Evolutionary conservation across 805 yeast genomes (phyloP).

Genomic region (Ogataea salicorniae): DNA sequence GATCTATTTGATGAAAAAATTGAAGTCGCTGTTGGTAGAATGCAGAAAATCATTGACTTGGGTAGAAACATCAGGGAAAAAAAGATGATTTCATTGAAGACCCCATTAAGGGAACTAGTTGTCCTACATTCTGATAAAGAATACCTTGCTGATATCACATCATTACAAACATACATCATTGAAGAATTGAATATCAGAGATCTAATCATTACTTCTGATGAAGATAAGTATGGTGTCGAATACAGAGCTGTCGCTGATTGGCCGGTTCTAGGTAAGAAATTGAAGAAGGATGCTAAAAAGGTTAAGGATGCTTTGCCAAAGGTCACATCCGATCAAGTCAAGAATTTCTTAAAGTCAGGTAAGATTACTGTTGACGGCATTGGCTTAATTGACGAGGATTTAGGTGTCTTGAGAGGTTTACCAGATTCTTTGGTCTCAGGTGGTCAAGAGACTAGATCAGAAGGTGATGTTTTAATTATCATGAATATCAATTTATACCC

Average conservation of each 20-base stretch:
- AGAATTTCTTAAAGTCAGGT: slow-evolving; percentile 65
- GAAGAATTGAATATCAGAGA: slow-evolving; percentile 94
- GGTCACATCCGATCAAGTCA: slow-evolving; percentile 78
- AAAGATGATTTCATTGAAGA: slow-evolving; percentile 88
- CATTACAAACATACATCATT: slow-evolving; percentile 69
- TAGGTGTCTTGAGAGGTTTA: slow-evolving; percentile 84
- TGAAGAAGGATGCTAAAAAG: slow-evolving; percentile 87
- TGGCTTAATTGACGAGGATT: slow-evolving; percentile 78
- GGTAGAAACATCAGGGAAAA: slow-evolving; percentile 97
- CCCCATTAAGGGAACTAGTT: slow-evolving; percentile 85
- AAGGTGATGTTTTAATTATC: slow-evolving; percentile 82
- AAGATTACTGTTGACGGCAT: slow-evolving; percentile 84
- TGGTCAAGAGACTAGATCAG: slow-evolving; percentile 85
- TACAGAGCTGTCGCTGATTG: slow-evolving; percentile 97
- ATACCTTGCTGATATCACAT: slow-evolving; percentile 73
- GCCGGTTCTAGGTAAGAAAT: slow-evolving; percentile 97
- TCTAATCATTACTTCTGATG: slow-evolving; percentile 82
- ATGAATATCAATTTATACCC: slow-evolving; percentile 84
- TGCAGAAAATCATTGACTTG: slow-evolving; percentile 95
- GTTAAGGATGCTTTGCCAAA: slow-evolving; percentile 91
- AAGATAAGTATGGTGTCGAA: slow-evolving; percentile 84
- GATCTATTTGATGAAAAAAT: slow-evolving; percentile 78
- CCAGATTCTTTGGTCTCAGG: slow-evolving; percentile 58
- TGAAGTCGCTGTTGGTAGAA: slow-evolving; percentile 84
- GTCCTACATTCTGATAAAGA: slow-evolving; percentile 74